Percentiles rank a stretch among this genome's conserved stretches.
phyloP scores from a whole-genome alignment of 257 asterid species.

The Gardenia jasminoides region DNA sequence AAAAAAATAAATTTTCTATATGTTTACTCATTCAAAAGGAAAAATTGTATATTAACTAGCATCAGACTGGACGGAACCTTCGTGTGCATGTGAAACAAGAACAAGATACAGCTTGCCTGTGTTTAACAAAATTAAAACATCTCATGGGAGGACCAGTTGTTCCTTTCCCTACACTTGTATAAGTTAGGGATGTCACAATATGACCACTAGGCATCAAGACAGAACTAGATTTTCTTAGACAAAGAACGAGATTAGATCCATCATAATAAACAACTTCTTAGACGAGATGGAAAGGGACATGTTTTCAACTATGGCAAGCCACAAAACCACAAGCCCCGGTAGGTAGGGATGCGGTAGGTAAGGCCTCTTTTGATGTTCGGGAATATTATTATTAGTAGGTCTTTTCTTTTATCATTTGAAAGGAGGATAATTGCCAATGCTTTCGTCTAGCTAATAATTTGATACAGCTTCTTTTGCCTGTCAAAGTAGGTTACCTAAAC shows the following conservation, averaged over 20 bases:
- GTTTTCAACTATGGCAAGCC: neutral
- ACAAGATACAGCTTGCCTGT: neutral
- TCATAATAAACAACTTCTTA: neutral
- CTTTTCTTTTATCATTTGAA: neutral
- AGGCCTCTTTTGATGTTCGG: too few relatives aligned
- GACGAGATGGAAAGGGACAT: neutral
- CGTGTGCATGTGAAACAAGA: neutral
- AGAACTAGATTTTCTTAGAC: neutral
- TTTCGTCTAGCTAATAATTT: neutral
- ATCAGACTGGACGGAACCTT: too few relatives aligned
- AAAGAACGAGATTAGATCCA: neutral
- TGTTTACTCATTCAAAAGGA: too few relatives aligned
- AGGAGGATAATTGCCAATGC: neutral
- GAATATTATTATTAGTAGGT: too few relatives aligned
- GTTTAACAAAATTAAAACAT: neutral
- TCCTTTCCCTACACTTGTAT: neutral
- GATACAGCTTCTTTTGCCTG: neutral
- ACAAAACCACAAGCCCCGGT: neutral
- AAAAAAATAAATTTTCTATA: too few relatives aligned
- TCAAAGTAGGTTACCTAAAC: slow-evolving; percentile 8
- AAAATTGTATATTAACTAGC: too few relatives aligned
- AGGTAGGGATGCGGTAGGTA: neutral
- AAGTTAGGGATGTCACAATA: neutral
- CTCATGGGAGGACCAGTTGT: neutral
- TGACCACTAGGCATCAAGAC: neutral